These are phyloP conservation scores for Penicillium riverlandense DNA, from an alignment of 495 filamentous ascomycete species.

Conservation along the genomic window DNA sequence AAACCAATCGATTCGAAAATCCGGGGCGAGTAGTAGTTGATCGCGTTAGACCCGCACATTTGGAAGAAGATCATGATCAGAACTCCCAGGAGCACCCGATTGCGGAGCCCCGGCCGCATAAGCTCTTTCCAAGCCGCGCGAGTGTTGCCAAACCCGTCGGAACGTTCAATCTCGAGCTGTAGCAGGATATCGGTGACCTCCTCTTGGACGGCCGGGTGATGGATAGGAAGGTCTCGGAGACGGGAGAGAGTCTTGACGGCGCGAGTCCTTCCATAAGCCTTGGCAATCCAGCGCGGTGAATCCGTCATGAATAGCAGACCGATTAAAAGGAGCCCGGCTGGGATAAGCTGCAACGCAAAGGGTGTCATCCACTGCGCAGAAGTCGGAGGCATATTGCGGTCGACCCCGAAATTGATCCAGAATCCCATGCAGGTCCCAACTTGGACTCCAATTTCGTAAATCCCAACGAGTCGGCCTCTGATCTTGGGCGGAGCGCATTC, in stretches of 20 bases:
- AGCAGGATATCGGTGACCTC: conserved; percentile 10
- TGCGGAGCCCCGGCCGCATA: conserved; percentile 32
- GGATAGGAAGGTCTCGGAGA: conserved; percentile 7
- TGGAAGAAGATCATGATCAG: conserved; percentile 34
- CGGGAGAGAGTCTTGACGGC: conserved; percentile 3
- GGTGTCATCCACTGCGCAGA: conserved; percentile 13
- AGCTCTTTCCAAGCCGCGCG: conserved; percentile 18
- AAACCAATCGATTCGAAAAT: conserved; percentile 17
- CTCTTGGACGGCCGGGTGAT: conserved; percentile 5
- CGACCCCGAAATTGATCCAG: conserved; percentile 46
- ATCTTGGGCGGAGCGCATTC: conserved; percentile 69
- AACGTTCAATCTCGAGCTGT: conserved; percentile 7
- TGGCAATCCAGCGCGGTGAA: conserved; percentile 52
- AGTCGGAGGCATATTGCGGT: conserved; percentile 7
- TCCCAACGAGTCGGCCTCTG: conserved; percentile 63
- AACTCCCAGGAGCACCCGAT: conserved; percentile 36
- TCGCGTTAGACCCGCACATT: conserved; percentile 11
- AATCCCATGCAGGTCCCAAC: conserved; percentile 57
- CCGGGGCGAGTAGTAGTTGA: conserved; percentile 17
- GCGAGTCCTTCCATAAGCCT: conserved; percentile 1
- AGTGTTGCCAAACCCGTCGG: conserved; percentile 12
- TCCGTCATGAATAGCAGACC: conserved; percentile 50
- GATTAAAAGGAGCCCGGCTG: conserved; percentile 33
- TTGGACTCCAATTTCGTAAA: conserved; percentile 61
- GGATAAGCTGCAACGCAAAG: conserved; percentile 13